Conservation (phyloP, 352 stramenopile species). For the Plasmopara halstedii region DNA sequence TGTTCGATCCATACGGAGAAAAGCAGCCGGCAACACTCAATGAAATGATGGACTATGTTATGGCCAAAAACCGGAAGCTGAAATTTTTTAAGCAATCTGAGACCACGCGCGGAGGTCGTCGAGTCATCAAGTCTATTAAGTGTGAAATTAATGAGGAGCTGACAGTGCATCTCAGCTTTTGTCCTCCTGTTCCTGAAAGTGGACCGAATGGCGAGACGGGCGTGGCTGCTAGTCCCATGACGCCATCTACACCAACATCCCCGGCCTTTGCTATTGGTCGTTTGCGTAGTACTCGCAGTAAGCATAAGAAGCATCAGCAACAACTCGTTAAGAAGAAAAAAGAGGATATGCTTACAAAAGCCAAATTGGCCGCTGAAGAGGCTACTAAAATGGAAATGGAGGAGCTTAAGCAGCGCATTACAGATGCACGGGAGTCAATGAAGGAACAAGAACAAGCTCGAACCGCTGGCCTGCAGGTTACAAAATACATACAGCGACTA, state of each 20-base stretch:
- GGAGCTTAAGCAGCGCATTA: constrained; percentile 75
- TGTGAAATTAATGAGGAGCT: constrained; percentile 86
- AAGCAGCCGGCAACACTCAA: constrained; percentile 78
- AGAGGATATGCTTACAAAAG: constrained; percentile 81
- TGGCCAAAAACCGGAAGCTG: constrained; percentile 82
- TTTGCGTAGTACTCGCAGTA: constrained; percentile 71
- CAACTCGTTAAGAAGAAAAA: constrained; percentile 85
- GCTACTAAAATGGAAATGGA: constrained; percentile 85
- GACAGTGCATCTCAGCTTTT: constrained; percentile 76
- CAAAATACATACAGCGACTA: constrained; percentile 82
- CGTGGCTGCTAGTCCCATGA: constrained; percentile 81
- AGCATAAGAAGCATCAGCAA: constrained; percentile 77
- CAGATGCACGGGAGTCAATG: constrained; percentile 64
- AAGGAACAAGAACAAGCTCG: constrained; percentile 76
- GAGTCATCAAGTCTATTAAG: constrained; percentile 79
- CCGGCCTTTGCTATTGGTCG: constrained; percentile 61
- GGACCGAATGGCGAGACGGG: constrained; percentile 73
- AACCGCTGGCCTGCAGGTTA: constrained; percentile 64
- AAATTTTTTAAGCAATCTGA: constrained; percentile 86
- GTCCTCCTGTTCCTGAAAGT: constrained; percentile 68
- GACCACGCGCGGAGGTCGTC: constrained; percentile 74
- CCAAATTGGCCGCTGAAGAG: constrained; percentile 77
- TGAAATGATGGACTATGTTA: constrained; percentile 88
- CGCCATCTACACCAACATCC: constrained; percentile 75
- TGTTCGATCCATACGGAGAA: constrained; percentile 80